Percentiles rank a stretch among this genome's conserved stretches.
Conservation (phyloP, 2,329 filamentous ascomycete genomes). For the Aspergillus spinulosporus region DNA sequence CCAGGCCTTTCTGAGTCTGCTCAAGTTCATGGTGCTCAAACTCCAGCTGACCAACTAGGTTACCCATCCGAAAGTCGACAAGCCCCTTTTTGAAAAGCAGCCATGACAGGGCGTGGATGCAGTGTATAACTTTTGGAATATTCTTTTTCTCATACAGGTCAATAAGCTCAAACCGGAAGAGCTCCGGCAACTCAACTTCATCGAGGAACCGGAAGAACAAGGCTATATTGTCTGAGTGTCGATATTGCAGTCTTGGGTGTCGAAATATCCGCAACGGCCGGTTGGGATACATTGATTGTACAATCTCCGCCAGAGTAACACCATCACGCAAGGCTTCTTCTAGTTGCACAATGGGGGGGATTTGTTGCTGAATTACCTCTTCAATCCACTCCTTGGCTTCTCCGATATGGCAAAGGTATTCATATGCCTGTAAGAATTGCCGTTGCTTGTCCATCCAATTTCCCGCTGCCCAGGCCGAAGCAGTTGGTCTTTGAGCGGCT, state of each 20-base stretch:
- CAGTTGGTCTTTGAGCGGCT: constrained; percentile 52
- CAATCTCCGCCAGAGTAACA: constrained; percentile 65
- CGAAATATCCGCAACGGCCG: constrained; percentile 79
- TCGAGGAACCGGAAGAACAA: constrained; percentile 93
- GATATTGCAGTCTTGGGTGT: constrained; percentile 80
- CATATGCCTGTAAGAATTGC: constrained; percentile 93
- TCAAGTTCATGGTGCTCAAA: constrained; percentile 98
- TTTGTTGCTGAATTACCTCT: constrained; percentile 77
- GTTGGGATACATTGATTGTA: constrained; percentile 76
- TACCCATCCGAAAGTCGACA: constrained; percentile 92
- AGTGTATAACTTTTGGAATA: constrained; percentile 98
- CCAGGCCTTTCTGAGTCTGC: constrained; percentile 92
- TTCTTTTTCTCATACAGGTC: constrained; percentile 99
- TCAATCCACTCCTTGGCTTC: constrained; percentile 99
- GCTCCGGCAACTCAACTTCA: constrained; percentile 86
- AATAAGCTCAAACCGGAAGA: constrained; percentile 95
- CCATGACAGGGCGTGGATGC: constrained; percentile 96
- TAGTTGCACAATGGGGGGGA: constrained; percentile 88
- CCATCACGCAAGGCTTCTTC: constrained; percentile 92
- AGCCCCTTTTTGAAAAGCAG: constrained; percentile 94
- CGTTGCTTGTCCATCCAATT: constrained; percentile 99
- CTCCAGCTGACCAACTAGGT: constrained; percentile 91
- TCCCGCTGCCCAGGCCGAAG: constrained; percentile 73
- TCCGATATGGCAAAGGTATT: constrained; percentile 97
- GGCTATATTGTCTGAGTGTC: constrained; percentile 97